Evolutionary conservation across 2,329 filamentous ascomycete species (phyloP), one percentile per base, ranked within the genome.

Genomic region (Diaporthe aspalathi): DNA sequence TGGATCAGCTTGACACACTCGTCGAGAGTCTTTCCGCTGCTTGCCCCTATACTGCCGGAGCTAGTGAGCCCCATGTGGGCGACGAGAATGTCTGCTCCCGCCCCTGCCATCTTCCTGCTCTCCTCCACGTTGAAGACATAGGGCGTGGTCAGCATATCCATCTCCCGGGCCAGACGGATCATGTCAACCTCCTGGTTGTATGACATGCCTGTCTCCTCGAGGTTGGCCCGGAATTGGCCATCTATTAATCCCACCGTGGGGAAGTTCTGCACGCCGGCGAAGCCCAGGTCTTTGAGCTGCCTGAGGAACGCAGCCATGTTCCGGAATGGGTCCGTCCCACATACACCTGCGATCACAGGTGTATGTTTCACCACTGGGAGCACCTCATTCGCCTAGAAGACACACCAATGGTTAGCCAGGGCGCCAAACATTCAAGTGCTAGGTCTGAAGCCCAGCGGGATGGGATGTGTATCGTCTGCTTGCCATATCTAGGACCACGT

Each of bases 161-260:
- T 80, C 52, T 84, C 80, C 54, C 84, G 86, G 1, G 92, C 91
- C n/a, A 84, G 76, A 12, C 83, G 83, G 56, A 93, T 86, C 85
- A 93, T 89, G 65, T 90, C 89, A 2, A 93, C 91, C 77, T 94
- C 91, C 9, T 85, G 81, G 20, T 85, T 86, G 76, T 90, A 93
- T 1, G 88, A 88, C 90, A 93, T 93, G 11, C 89, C 91, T 1
- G 91, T 93, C 78, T 93, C 91, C 77, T 93, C 92, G 1, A 94
- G 84, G 74, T 91, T 90, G 27, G 85, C 84, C 16, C 92, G 85
- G 77, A 93, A 93, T 16, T 84, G 84, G 1, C 90, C 91, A 78
- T 93, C 91, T 45, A 93, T 90, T 27, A 93, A 81, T 0, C 91
- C 91, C 1, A 93, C 91, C 0, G 91, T 93, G 1, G 91, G 91